Evolutionary conservation across 257 asterid species (phyloP).

Genomic region (Ajuga chamaepitys): DNA sequence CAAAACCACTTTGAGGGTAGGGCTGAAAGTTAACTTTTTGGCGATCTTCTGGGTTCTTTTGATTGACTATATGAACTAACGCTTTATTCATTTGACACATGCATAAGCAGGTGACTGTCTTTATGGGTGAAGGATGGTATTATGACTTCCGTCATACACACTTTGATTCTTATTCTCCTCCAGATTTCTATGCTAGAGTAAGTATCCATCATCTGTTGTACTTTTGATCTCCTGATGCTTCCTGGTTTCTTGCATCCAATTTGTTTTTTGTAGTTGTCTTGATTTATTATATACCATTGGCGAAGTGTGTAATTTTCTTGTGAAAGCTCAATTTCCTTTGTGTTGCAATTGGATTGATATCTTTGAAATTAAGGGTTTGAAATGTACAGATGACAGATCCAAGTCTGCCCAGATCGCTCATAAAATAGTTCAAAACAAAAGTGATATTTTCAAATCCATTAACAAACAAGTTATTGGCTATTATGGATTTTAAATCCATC

Average conservation of each 20-base stretch:
- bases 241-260: background rate
- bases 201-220: constrained; percentile 4
- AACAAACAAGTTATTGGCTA: too few relatives aligned
- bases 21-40: constrained; percentile 1
- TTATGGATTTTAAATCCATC: too few relatives aligned
- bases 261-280: background rate
- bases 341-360: too few relatives aligned
- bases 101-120: constrained; percentile 60
- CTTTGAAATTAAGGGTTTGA: too few relatives aligned
- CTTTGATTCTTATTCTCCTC: constrained; percentile 82
- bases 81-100: constrained; percentile 2
- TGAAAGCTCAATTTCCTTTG: background rate
- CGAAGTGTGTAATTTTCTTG: too few relatives aligned
- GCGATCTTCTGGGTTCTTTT: background rate
- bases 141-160: constrained; percentile 63
- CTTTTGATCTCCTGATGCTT: background rate
- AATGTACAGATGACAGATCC: too few relatives aligned
- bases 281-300: background rate
- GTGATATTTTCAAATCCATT: background rate
- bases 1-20: constrained; percentile 72
- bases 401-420: too few relatives aligned
- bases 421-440: background rate
- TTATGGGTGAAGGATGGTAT: constrained; percentile 97
- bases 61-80: background rate
- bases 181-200: constrained; percentile 89